Base-by-base conservation (phyloP, 805 yeast species). In the Hanseniaspora pseudoguilliermondii region DNA sequence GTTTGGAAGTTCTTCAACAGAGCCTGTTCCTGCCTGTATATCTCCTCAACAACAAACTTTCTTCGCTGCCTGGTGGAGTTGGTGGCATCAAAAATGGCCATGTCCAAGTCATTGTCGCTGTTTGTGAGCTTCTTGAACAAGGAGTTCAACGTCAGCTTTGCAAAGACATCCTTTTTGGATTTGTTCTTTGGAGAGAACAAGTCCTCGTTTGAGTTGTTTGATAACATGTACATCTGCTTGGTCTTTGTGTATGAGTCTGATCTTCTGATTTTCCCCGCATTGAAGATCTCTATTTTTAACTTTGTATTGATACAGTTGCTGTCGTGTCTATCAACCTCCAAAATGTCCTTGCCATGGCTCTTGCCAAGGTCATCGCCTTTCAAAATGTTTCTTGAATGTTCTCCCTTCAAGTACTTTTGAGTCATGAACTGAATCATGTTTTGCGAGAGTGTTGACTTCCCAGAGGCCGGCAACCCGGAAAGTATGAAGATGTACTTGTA, bases 381-480 rank as follows among this genome's bases (percentile, higher is more conserved):
- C 5, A 16, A 10, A 16, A 21, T 8, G 7, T 21, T 32, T 6
- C 34, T 20, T 10, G 23, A 15, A 10, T 46, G 25, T 2, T 20
- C 29, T 4, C 48, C 46, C n/a, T 18, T 38, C 16, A 53, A 23
- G 21, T 53, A 53, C 35, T 48, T 53, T 79, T 63, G 78, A 59
- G 57, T 25, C 58, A 75, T 80, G 77, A 78, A 71, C 69, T 80
- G 65, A 71, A 75, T 71, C 73, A 84, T 62, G 62, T 82, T 82
- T 59, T 79, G 79, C 35, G 89, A 81, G 53, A 84, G 77, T 59
- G 86, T 82, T 2, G 86, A 81, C 65, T 84, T 84, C 8, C 91
- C 91, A 51, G 84, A 71, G 1, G 91, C 91, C 1, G 91, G 91
- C 36, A 84, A 70, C 0, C 91, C 91, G 11, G 84, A 86, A 69